Base-by-base conservation (phyloP, 345 rosid species). In the Geranium rotundifolium region DNA sequence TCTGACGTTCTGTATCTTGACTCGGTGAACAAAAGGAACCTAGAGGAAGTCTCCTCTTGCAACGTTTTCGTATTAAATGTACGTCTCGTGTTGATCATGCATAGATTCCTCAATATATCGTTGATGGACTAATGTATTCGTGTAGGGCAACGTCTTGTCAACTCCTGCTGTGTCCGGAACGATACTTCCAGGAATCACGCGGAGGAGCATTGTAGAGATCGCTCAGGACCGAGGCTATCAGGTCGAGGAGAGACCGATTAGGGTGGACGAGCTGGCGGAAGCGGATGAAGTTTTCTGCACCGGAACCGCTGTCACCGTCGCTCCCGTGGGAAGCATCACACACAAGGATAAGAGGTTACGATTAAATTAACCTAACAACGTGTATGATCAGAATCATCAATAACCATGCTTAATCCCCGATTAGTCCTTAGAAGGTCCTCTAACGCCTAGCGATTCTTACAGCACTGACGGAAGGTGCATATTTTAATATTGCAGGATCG, bases 1-100 rank as follows among this genome's bases (percentile, higher is more conserved):
- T 84, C 91, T 10, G 96, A 91, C 72, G 92, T 87, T 46, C 39
- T 91, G 69, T 92, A 84, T 71, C 93, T 92, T n/a, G 98, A 89
- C 67, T 80, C 95, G 0, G 79, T 76, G 29, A 72, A 75, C 46
- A 77, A 72, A 67, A 84, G 83, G 64, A 63, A 85, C 59, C 14
- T 92, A 56, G 96, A 92, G 77, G 98, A 92, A 69, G 95, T 84
- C 16, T 89, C 98, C 69, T 78, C 95, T 65, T 80, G 93, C 69
- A 91, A 89, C 69, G 80, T 92, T 59, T 92, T 92, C 70, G 52
- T 87, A 29, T 85, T 83, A 6, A 92, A 89, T 95, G 98, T 85
- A 64, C 3, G 16, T 46, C 10, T 34, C 27, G 27, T 23, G 2
- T 23, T 23, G 2, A 23, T 23, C 27, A 23, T n/a, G n/a, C 27